Percentiles rank a stretch among this genome's conserved stretches.
Conservation (phyloP, 495 filamentous ascomycete species). For the Rostrohypoxylon terebratum region DNA sequence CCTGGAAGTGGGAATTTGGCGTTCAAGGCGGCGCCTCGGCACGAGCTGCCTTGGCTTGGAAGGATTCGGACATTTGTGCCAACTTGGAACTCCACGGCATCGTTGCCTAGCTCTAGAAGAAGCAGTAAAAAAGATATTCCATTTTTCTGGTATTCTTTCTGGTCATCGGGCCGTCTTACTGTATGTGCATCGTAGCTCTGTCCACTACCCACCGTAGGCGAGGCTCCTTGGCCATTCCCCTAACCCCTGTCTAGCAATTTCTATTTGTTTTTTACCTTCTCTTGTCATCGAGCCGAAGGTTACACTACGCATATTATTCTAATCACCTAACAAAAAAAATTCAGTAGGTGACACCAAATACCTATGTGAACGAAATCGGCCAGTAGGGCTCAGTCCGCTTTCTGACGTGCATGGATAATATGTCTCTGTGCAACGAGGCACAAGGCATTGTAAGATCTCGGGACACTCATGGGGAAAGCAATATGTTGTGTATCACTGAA, state of each 20-base stretch:
- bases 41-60: constrained; percentile 15
- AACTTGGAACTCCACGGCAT: constrained; percentile 18
- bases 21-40: not conserved
- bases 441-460: constrained; percentile 25
- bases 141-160: constrained; percentile 16
- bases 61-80: constrained; percentile 15
- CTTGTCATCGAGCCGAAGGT: not conserved
- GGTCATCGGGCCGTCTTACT: constrained; percentile 14
- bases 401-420: constrained; percentile 33
- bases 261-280: constrained; percentile 4
- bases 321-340: constrained; percentile 20
- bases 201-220: not conserved
- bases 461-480: not conserved
- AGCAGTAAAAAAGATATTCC: constrained; percentile 19
- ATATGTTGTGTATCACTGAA: constrained; percentile 29
- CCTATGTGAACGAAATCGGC: constrained; percentile 15
- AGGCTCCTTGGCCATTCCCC: not conserved
- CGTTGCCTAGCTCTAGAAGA: constrained; percentile 23
- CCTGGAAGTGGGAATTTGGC: constrained; percentile 11
- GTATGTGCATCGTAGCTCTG: constrained; percentile 13
- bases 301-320: constrained; percentile 7
- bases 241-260: constrained; percentile 18
- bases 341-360: constrained; percentile 14
- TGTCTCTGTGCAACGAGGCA: constrained; percentile 14
- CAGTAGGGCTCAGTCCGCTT: constrained; percentile 31